phyloP scores from a whole-genome alignment of 371 early-diverging fungal species.

The Mucor saturninus region DNA sequence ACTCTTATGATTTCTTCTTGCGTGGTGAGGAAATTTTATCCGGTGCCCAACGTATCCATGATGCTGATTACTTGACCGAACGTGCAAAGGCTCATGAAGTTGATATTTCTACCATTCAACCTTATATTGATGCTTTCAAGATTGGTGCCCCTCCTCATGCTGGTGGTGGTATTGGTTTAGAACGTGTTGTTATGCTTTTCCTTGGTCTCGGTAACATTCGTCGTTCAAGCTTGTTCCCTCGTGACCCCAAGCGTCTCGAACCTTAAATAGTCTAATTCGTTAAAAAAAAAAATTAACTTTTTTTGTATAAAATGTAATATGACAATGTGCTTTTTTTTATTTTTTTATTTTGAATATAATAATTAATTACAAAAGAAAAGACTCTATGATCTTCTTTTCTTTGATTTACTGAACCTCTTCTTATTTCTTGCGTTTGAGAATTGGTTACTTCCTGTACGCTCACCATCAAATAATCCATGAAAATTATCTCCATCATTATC shows the following conservation, averaged over 20 bases:
- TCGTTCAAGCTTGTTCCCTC: constrained; percentile 96
- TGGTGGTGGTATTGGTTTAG: constrained; percentile 99
- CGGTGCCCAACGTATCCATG: constrained; percentile 99
- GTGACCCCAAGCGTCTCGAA: constrained; percentile 97
- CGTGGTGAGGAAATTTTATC: constrained; percentile 99
- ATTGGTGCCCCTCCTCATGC: constrained; percentile 99
- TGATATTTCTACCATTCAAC: constrained; percentile 84
- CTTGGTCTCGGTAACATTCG: constrained; percentile 97
- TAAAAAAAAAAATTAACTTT: neutral
- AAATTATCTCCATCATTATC: constrained; percentile 21
- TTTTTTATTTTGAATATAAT: neutral
- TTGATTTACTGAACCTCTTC: constrained; percentile 10
- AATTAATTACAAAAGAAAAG: constrained; percentile 5
- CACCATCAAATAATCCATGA: constrained; percentile 27
- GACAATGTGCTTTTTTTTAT: neutral
- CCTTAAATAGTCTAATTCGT: constrained; percentile 66
- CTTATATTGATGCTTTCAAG: constrained; percentile 98
- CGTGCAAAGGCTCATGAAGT: constrained; percentile 87
- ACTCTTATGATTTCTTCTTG: constrained; percentile 99
- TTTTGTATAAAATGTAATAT: neutral
- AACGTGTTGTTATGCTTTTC: constrained; percentile 98
- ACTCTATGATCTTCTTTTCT: constrained; percentile 29
- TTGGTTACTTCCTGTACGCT: constrained; percentile 16
- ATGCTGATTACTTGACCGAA: constrained; percentile 83
- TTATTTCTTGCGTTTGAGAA: constrained; percentile 16